Conservation (phyloP, 2,329 filamentous ascomycete species). For the Trichoderma oligosporum region DNA sequence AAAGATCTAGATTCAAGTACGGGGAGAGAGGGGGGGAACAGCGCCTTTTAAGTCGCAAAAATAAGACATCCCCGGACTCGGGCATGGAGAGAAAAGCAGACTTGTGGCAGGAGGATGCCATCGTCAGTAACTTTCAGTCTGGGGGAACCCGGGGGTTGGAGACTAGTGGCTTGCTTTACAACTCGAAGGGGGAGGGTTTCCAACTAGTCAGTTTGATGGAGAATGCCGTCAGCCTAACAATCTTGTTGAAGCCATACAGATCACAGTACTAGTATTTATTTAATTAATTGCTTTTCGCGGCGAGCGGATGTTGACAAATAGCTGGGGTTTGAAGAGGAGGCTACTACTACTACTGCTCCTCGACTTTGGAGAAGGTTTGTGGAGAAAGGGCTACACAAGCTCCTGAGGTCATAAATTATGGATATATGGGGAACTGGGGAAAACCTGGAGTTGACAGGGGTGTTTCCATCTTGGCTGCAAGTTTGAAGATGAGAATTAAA, state of each 20-base stretch:
- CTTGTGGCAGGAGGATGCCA: background rate
- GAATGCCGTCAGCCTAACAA: background rate
- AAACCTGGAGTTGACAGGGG: background rate
- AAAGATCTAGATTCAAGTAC: background rate
- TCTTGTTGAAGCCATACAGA: background rate
- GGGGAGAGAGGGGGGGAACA: background rate
- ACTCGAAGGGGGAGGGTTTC: background rate
- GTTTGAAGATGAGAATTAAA: no score
- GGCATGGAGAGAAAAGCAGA: background rate
- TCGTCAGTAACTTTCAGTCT: background rate
- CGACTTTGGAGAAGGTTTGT: background rate
- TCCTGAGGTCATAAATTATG: background rate
- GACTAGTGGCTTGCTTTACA: background rate
- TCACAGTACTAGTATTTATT: background rate
- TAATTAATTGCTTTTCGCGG: background rate
- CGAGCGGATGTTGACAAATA: background rate
- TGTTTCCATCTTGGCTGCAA: background rate
- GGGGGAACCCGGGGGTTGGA: background rate
- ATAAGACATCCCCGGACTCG: background rate
- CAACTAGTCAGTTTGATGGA: background rate
- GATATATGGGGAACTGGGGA: background rate
- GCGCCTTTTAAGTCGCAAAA: background rate
- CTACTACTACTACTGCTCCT: no score
- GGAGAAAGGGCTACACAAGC: background rate
- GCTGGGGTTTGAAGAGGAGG: background rate